Percentiles rank a stretch among this genome's conserved stretches.
These are phyloP conservation scores for Hypholoma sublateritium DNA, from an alignment of 768 basidiomycete species.

Conservation along the genomic window DNA sequence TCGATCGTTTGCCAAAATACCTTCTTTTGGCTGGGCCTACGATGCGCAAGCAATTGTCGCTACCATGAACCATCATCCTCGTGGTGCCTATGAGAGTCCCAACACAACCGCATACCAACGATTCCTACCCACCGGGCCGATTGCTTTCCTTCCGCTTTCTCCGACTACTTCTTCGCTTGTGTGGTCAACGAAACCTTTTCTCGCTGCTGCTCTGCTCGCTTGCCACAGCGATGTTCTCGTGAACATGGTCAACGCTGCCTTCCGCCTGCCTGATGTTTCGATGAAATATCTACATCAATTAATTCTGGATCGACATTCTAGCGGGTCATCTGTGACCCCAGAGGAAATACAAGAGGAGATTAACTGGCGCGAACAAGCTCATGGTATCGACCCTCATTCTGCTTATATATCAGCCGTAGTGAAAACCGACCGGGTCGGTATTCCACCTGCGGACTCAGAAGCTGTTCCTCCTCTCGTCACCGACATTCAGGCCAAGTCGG, in stretches of 20 bases:
- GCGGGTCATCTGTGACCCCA: constrained; percentile 45
- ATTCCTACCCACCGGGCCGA: constrained; percentile 92
- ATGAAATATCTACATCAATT: constrained; percentile 63
- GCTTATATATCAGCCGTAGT: constrained; percentile 55
- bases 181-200: constrained; percentile 84
- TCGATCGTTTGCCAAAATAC: constrained; percentile 78
- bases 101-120: constrained; percentile 90
- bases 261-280: constrained; percentile 77
- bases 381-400: constrained; percentile 63
- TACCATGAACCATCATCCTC: constrained; percentile 74
- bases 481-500: constrained; percentile 65
- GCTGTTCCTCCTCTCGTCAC: constrained; percentile 73
- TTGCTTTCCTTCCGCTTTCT: constrained; percentile 91
- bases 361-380: constrained; percentile 69
- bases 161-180: constrained; percentile 82
- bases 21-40: constrained; percentile 91
- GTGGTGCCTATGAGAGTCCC: constrained; percentile 56
- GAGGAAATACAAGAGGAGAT: constrained; percentile 62
- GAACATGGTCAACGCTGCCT: constrained; percentile 87
- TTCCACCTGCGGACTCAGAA: constrained; percentile 63
- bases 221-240: constrained; percentile 63
- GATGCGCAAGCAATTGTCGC: constrained; percentile 88
- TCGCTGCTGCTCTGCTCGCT: constrained; percentile 71
- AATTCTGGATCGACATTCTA: constrained; percentile 53
- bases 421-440: constrained; percentile 33